Evolutionary conservation across 2,329 filamentous ascomycete genomes (phyloP).

Genomic region (Daldinia eschscholtzii): DNA sequence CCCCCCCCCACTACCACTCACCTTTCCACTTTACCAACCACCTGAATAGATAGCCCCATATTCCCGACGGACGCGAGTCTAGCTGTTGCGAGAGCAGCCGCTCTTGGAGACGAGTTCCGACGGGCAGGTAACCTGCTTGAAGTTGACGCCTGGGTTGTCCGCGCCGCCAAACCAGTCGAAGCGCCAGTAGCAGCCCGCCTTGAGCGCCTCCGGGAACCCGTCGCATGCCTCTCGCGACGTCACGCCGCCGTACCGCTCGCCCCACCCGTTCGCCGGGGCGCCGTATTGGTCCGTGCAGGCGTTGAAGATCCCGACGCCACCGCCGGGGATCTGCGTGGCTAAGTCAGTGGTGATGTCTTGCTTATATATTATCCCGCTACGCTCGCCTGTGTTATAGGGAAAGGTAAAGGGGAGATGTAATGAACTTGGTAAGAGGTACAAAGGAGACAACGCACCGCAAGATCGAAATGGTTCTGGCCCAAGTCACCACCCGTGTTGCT

Average conservation of each 20-base stretch:
- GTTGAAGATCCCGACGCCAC: constrained; percentile 67
- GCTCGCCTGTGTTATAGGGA: neutral
- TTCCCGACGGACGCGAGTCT: constrained; percentile 18
- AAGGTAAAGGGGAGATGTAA: neutral
- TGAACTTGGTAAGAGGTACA: neutral
- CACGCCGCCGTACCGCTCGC: constrained; percentile 70
- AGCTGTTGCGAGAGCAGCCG: constrained; percentile 52
- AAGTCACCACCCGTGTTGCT: constrained; percentile 70
- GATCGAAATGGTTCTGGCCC: constrained; percentile 67
- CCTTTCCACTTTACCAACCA: no score
- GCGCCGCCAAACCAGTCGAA: constrained; percentile 73
- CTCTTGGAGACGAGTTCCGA: constrained; percentile 59
- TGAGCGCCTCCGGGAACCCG: constrained; percentile 64
- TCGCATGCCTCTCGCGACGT: constrained; percentile 64
- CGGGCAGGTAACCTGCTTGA: constrained; percentile 69
- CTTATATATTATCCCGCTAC: neutral
- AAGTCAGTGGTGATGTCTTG: neutral
- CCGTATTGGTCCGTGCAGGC: constrained; percentile 61
- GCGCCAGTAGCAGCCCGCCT: constrained; percentile 71
- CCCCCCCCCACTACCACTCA: constrained; percentile 4
- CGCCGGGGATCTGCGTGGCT: constrained; percentile 59
- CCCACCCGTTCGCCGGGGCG: constrained; percentile 64
- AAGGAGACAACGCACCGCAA: constrained; percentile 55
- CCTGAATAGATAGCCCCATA: no score
- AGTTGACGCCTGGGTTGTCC: constrained; percentile 68